Conservation (phyloP, 495 filamentous ascomycete species). For the Darksidea phi region DNA sequence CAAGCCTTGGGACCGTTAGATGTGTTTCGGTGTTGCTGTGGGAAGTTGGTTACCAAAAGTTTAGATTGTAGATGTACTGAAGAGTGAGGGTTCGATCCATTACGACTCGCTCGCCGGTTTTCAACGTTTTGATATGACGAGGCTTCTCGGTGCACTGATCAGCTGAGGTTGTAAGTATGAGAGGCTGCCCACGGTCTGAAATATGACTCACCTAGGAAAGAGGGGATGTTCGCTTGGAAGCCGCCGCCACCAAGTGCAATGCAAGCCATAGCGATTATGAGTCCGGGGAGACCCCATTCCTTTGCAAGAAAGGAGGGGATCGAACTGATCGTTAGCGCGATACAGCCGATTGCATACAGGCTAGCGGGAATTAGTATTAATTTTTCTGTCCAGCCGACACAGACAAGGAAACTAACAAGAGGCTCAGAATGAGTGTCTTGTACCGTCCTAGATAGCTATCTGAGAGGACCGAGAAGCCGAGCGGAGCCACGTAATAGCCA, state of each 20-base stretch:
- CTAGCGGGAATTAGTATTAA: conserved; percentile 7
- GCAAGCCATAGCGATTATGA: conserved; percentile 11
- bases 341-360: conserved; percentile 11
- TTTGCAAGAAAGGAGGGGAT: not conserved
- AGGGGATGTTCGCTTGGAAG: conserved; percentile 10
- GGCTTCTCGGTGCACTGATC: conserved; percentile 57
- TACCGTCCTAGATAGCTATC: conserved; percentile 19
- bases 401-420: conserved; percentile 3
- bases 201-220: conserved; percentile 10
- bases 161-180: conserved; percentile 40
- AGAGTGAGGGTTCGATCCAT: conserved; percentile 60
- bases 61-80: conserved; percentile 63
- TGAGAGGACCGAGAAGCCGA: conserved; percentile 16
- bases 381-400: not conserved
- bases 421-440: conserved; percentile 10
- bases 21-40: not conserved
- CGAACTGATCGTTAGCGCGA: conserved; percentile 3
- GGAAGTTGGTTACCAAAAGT: conserved; percentile 53
- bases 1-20: conserved; percentile 43
- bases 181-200: not conserved
- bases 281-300: conserved; percentile 11
- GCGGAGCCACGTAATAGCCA: conserved; percentile 24
- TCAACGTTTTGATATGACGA: conserved; percentile 48
- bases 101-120: conserved; percentile 56
- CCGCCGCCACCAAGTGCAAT: conserved; percentile 28